Percentiles rank a stretch among this genome's conserved stretches.
Evolutionary conservation across 2,329 filamentous ascomycete species (phyloP).

Genomic region (Aspergillus tanneri): DNA sequence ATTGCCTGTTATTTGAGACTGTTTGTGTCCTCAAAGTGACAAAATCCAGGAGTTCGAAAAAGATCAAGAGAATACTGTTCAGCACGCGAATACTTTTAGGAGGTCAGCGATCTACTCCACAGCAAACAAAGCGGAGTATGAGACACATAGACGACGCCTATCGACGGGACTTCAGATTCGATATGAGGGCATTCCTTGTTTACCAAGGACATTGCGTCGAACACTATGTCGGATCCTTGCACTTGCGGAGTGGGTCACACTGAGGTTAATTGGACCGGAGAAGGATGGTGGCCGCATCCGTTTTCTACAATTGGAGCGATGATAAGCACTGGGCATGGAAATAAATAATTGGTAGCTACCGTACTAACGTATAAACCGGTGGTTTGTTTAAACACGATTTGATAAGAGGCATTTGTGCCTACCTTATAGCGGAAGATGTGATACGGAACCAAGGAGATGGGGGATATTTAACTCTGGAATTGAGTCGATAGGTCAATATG

Average conservation of each 20-base stretch:
- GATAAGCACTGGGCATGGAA: neutral
- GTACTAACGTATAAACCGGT: neutral
- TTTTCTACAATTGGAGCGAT: conserved; percentile 2
- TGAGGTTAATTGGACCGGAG: conserved; percentile 16
- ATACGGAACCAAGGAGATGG: neutral
- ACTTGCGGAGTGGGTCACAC: conserved; percentile 21
- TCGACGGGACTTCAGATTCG: conserved; percentile 16
- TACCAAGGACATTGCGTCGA: conserved; percentile 7
- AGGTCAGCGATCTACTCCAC: conserved; percentile 11
- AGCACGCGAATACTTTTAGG: too few relatives aligned
- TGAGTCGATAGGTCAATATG: neutral
- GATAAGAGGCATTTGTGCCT: neutral
- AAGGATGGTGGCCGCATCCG: conserved; percentile 7
- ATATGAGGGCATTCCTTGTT: conserved; percentile 15
- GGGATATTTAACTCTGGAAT: neutral
- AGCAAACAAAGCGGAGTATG: conserved; percentile 20
- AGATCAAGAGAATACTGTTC: too few relatives aligned
- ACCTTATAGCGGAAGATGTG: neutral
- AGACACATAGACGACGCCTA: conserved; percentile 20
- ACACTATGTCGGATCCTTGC: conserved; percentile 18
- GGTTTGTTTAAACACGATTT: neutral
- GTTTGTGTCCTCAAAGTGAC: neutral
- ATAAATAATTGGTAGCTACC: neutral
- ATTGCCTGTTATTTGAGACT: too few relatives aligned
- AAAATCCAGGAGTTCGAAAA: neutral